Percentiles rank a stretch among this genome's conserved stretches.
Evolutionary conservation across 192 early-diverging fungal genomes (phyloP).

Genomic region (Podila horticola): DNA sequence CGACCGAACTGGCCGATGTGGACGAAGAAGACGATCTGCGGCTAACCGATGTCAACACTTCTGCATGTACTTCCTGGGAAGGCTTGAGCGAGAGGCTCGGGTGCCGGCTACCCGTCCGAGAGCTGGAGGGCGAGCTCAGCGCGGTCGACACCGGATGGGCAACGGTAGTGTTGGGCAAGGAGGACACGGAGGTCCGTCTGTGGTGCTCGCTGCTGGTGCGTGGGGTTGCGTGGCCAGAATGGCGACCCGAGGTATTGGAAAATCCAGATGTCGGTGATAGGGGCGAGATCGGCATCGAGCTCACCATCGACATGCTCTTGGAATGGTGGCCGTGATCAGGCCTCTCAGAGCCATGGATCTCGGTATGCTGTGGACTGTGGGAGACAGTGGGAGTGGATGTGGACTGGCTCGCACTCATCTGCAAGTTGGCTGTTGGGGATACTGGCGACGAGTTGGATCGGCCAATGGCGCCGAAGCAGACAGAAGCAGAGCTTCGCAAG

Average conservation of each 20-base stretch:
- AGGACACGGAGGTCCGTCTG: background rate
- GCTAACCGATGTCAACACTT: background rate
- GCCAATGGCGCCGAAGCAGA: constrained; percentile 1
- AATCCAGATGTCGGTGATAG: background rate
- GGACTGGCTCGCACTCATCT: background rate
- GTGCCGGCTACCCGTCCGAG: background rate
- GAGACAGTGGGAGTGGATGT: background rate
- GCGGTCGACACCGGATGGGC: background rate
- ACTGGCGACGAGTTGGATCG: constrained; percentile 18
- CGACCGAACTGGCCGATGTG: background rate
- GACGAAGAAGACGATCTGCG: constrained; percentile 1
- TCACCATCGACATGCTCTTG: background rate
- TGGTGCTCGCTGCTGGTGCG: background rate
- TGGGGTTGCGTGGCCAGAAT: background rate
- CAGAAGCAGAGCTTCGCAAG: constrained; percentile 1
- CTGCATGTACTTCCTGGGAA: background rate
- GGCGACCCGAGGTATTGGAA: background rate
- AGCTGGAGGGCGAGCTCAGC: background rate
- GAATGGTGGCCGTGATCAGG: no score
- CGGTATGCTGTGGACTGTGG: background rate
- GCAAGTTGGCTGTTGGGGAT: background rate
- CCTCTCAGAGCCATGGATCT: no score
- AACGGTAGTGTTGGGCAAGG: no score
- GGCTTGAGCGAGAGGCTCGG: background rate
- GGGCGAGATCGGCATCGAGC: background rate